Evolutionary conservation across 371 early-diverging fungal species (phyloP).

Genomic region (Mortierella sp.): DNA sequence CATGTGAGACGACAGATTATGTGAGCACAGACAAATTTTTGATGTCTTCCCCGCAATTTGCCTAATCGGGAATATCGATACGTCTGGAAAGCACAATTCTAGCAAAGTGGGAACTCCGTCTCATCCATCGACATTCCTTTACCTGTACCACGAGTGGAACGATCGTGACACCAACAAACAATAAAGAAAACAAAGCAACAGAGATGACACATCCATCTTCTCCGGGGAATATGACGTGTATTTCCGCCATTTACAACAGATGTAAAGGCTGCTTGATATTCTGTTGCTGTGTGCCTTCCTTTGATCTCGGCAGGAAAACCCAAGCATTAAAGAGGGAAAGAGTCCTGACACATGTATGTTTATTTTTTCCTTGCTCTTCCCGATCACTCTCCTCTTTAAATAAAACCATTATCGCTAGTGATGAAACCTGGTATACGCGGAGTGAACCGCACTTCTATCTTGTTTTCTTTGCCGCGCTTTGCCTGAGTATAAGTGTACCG

Average conservation of each 20-base stretch:
- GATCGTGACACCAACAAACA: not conserved
- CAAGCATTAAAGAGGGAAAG: no score
- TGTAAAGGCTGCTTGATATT: not conserved
- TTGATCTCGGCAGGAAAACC: not conserved
- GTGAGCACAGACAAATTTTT: conserved; percentile 12
- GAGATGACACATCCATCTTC: conserved; percentile 5
- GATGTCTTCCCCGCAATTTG: conserved; percentile 9
- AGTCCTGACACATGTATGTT: no score
- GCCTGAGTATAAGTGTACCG: no score
- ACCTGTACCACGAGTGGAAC: not conserved
- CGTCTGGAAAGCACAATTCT: not conserved
- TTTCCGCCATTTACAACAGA: not conserved
- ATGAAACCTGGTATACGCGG: no score
- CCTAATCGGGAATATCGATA: not conserved
- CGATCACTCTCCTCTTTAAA: no score
- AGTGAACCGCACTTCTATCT: no score
- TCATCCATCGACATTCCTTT: not conserved
- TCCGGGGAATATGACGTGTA: not conserved
- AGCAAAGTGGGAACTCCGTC: not conserved
- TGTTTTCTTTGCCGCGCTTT: no score
- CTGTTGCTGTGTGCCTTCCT: not conserved
- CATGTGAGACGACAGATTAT: conserved; percentile 1
- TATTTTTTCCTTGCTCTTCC: no score
- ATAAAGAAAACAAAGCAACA: not conserved
- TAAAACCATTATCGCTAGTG: no score